Conservation (phyloP, 2,329 filamentous ascomycete species). For the Sclerotinia subarctica region DNA sequence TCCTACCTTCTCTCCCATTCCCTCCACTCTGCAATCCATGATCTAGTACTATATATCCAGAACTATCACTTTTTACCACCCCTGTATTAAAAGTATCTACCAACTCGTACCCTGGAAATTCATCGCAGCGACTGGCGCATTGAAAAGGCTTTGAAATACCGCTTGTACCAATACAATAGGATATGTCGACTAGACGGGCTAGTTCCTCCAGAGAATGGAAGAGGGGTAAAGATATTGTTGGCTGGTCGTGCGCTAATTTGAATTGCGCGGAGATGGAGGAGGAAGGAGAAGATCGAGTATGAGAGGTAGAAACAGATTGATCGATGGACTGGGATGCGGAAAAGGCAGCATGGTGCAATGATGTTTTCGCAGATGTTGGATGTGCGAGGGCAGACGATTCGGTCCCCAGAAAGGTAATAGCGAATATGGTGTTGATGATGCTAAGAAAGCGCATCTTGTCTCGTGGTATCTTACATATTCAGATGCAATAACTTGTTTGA, state of each 20-base stretch:
- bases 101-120: constrained; percentile 78
- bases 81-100: constrained; percentile 88
- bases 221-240: constrained; percentile 56
- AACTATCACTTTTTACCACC: constrained; percentile 80
- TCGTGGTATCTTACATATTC: constrained; percentile 30
- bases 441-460: constrained; percentile 31
- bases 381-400: not conserved
- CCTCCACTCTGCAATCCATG: constrained; percentile 45
- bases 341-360: constrained; percentile 14
- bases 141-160: constrained; percentile 80
- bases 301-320: not conserved
- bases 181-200: constrained; percentile 87
- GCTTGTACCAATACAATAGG: constrained; percentile 83
- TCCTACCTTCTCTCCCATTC: constrained; percentile 43
- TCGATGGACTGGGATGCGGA: not conserved
- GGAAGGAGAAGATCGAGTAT: not conserved
- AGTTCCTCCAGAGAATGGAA: constrained; percentile 83
- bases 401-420: constrained; percentile 2
- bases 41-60: constrained; percentile 90
- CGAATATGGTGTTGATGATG: constrained; percentile 28
- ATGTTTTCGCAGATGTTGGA: not conserved
- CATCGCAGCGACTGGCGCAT: constrained; percentile 79
- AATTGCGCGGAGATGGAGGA: constrained; percentile 25
- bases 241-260: constrained; percentile 26
- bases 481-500: not conserved